These are phyloP conservation scores for Malus domestica DNA, from an alignment of 306 rosid species.

Conservation along the genomic window ASM211411v1 NC_041801.1:14442501-14443000, in stretches of 20 bases:
- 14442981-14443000: conserved; percentile 48
- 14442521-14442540: not conserved
- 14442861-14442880: not conserved
- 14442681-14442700: conserved; percentile 14
- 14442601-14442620: not conserved
- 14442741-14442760: conserved; percentile 70
- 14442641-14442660: not conserved
- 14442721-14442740: conserved; percentile 9
- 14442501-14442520: conserved; percentile 9
- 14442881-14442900: not conserved
- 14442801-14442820: conserved; percentile 83
- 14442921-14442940: not conserved
- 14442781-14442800: conserved; percentile 65
- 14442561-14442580: not conserved
- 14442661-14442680: conserved; percentile 14
- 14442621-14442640: not conserved
- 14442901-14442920: not conserved
- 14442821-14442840: not conserved
- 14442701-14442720: not conserved
- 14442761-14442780: conserved; percentile 91
- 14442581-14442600: not conserved
- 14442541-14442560: not conserved
- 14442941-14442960: not conserved
- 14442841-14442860: too few species aligned
- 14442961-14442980: not conserved